Evolutionary conservation across 495 filamentous ascomycete species (phyloP).

Genomic region (Penicillium verhagenii): DNA sequence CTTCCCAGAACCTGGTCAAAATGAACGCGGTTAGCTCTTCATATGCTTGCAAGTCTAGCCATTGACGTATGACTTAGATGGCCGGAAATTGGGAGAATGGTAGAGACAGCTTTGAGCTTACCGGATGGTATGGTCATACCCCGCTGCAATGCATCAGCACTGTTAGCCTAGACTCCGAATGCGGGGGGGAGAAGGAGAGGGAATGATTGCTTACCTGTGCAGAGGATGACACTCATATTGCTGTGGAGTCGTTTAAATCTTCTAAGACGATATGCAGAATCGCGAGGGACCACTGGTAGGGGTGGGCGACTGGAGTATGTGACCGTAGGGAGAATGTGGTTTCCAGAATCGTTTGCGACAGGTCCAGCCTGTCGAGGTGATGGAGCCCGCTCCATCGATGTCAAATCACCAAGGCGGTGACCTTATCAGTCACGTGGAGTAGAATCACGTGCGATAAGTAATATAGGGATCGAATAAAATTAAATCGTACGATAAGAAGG

Average conservation of each 20-base stretch:
- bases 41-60: neutral
- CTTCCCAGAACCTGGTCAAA: slow-evolving; percentile 85
- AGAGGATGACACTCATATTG: slow-evolving; percentile 83
- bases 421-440: too few species aligned
- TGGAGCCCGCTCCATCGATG: too few species aligned
- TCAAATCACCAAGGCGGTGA: too few species aligned
- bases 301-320: neutral
- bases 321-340: too few species aligned
- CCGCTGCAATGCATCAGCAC: slow-evolving; percentile 58
- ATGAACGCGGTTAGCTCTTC: slow-evolving; percentile 1
- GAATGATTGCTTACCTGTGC: slow-evolving; percentile 82
- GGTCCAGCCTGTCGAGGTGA: too few species aligned
- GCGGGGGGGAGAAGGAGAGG: slow-evolving; percentile 26
- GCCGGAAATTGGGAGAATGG: neutral
- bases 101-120: slow-evolving; percentile 38
- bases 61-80: neutral
- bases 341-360: too few species aligned
- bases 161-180: slow-evolving; percentile 32
- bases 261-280: neutral
- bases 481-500: too few species aligned
- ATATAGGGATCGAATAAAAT: too few species aligned
- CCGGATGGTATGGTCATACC: slow-evolving; percentile 99
- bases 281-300: neutral
- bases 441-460: too few species aligned
- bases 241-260: neutral